Base-by-base conservation (phyloP, 2,329 filamentous ascomycete species). In the Neopestalotiopsis rosae region DNA sequence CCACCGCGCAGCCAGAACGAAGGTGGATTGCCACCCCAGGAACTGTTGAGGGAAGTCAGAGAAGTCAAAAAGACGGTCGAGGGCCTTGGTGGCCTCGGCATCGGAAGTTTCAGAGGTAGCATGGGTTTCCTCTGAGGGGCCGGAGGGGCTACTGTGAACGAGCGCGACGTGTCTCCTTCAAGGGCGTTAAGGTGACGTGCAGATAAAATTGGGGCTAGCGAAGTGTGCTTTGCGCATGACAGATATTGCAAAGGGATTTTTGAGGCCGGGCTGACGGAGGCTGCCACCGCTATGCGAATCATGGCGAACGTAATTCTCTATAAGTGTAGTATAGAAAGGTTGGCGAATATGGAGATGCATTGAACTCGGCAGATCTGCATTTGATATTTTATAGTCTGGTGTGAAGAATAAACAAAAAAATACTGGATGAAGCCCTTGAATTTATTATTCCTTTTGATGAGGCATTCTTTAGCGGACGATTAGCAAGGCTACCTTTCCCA, bases 11-110 rank as follows among this genome's bases (percentile, higher is more conserved):
- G 66, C 52, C 65, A 73, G 67, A 87, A 86, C 73, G 78, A 80
- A 4, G 85, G 85, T 12, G 85, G 84, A 38, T 75, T 80, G 42
- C 84, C 86, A 65, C 74, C 84, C 30, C 79, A 80, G 20, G 83
- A 86, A 57, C 74, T 87, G 42, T 74, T 82, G 68, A 77, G 83
- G 17, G 76, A 79, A 66, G 76, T 87, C 57, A 82, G 80, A 74
- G 79, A 81, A 32, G 72, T 85, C 62, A 80, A 79, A 72, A 79
- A 84, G 65, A 80, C 85, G 24, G 82, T 86, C 12, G 81, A 83
- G 4, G 81, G 80, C 5, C 70, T 87, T 64, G 77, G 82, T 24
- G 82, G 84, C 74, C 77, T 83, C 56, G 78, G 80, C 71, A 73
- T 73, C 61, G 65, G 61, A 30, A 61, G 49, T 30, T 67, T 70